Percentiles rank a stretch among this genome's conserved stretches.
Evolutionary conservation across 495 filamentous ascomycete species (phyloP).

Genomic region (Trichodelitschia bisporula): DNA sequence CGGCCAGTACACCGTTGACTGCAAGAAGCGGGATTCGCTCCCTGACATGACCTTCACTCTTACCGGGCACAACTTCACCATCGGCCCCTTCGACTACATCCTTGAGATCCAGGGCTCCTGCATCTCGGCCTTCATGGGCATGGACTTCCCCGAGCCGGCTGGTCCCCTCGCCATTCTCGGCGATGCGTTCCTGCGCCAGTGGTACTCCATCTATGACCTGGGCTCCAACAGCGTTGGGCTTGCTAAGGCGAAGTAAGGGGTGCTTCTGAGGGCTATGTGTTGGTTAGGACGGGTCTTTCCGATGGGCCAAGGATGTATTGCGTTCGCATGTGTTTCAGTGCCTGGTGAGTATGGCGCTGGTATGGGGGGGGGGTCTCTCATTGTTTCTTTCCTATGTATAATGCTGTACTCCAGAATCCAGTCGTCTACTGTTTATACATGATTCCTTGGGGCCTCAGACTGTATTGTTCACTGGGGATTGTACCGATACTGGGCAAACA

Average conservation of each 20-base stretch:
- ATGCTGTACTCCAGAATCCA: too few species aligned
- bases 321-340: too few species aligned
- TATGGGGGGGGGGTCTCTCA: too few species aligned
- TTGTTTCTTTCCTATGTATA: too few species aligned
- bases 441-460: too few species aligned
- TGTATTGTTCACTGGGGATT: too few species aligned
- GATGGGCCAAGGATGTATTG: too few species aligned
- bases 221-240: conserved; percentile 67
- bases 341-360: too few species aligned
- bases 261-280: too few species aligned
- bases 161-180: conserved; percentile 91
- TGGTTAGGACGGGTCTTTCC: too few species aligned
- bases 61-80: conserved; percentile 72
- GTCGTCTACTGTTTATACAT: too few species aligned
- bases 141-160: conserved; percentile 82
- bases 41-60: conserved; percentile 80
- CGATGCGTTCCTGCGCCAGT: conserved; percentile 90
- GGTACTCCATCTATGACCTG: conserved; percentile 92
- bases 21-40: conserved; percentile 52
- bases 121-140: conserved; percentile 93
- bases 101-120: conserved; percentile 87
- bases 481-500: too few species aligned
- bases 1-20: conserved; percentile 89
- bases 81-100: conserved; percentile 78
- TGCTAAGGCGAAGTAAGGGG: conserved; percentile 47